Base-by-base conservation (phyloP, 805 yeast genomes). In the Ogataea populi-albae region DNA sequence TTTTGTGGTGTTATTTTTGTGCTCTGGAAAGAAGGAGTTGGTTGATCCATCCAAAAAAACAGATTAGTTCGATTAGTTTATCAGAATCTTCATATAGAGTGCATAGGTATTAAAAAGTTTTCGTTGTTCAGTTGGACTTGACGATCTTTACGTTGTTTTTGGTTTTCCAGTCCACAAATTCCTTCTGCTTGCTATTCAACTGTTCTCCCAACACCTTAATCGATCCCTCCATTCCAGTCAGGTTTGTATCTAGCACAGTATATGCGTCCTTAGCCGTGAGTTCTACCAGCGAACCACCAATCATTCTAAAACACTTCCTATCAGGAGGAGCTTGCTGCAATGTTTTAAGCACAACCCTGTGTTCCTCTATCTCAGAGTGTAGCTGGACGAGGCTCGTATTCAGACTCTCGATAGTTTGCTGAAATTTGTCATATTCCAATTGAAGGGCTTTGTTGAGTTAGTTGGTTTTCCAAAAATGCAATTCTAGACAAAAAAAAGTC, bases 261-360 rank as follows among this genome's bases (percentile, higher is more conserved):
- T 72, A 61, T 4, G 89, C 93, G 26, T 85, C 87, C n/a, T 71
- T 79, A 4, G 87, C 93, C 4, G 79, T 71, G 46, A 85, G 81
- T 54, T 88, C 94, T 12, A 89, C 84, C 21, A 91, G 69, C 3
- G 89, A 95, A 7, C 96, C 94, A 17, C 96, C 97, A 21, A 91
- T 75, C 96, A 93, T 87, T 52, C 95, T 78, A 64, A 79, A 88
- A 54, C 97, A 87, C 55, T 81, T 79, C 42, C 98, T 75, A 29
- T 72, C 77, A 2, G 49, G 43, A 17, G 79, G 78, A 7, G 77
- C 65, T 1, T 62, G 65, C 27, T 59, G 45, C 20, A 84, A 60
- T 2, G 91, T 80, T 15, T 69, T 73, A 10, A 81, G 50, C 1
- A 84, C 93, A 12, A 81, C 62, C 23, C 65, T 66, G 43, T 65